Percentiles rank a stretch among this genome's conserved stretches.
Conservation (phyloP, 345 rosid genomes). For the Eutrema heterophyllum region DNA sequence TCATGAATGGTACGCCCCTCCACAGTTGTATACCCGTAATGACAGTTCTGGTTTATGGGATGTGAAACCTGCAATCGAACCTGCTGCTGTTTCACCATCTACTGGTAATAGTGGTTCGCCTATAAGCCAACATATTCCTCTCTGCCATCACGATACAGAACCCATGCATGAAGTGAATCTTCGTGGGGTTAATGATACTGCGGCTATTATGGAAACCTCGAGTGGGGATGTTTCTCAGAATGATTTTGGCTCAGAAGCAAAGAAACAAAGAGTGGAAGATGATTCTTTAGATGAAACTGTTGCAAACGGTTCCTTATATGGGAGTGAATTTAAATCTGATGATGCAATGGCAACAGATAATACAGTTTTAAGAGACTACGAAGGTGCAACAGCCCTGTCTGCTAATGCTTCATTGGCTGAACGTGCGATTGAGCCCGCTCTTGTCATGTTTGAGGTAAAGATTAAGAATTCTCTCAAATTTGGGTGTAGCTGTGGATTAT, state of each 20-base stretch:
- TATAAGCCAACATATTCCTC: slow-evolving; percentile 22
- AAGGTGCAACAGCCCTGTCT: slow-evolving; percentile 40
- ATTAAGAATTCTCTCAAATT: background rate
- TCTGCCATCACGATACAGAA: slow-evolving; percentile 44
- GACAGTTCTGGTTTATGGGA: slow-evolving; percentile 88
- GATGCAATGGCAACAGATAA: slow-evolving; percentile 41
- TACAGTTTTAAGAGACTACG: slow-evolving; percentile 41
- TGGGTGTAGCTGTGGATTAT: background rate
- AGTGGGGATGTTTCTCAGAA: slow-evolving; percentile 49
- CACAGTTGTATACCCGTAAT: slow-evolving; percentile 84
- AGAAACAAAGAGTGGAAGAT: slow-evolving; percentile 58
- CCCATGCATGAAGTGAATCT: slow-evolving; percentile 41
- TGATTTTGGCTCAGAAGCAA: slow-evolving; percentile 51
- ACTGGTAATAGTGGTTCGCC: slow-evolving; percentile 31
- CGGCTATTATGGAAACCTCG: slow-evolving; percentile 48
- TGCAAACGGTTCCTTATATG: slow-evolving; percentile 41
- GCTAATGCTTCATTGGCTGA: slow-evolving; percentile 80
- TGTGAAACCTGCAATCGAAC: slow-evolving; percentile 54
- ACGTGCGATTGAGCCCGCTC: slow-evolving; percentile 82
- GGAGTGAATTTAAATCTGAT: slow-evolving; percentile 45
- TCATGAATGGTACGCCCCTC: slow-evolving; percentile 96
- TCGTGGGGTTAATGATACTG: slow-evolving; percentile 48
- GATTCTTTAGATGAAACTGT: slow-evolving; percentile 44
- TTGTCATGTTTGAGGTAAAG: slow-evolving; percentile 93
- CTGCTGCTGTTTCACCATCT: slow-evolving; percentile 35